A percentile compares a stretch with the other conserved stretches of the same genome.
Conservation (phyloP, 805 yeast species). For the Metschnikowia aberdeeniae region DNA sequence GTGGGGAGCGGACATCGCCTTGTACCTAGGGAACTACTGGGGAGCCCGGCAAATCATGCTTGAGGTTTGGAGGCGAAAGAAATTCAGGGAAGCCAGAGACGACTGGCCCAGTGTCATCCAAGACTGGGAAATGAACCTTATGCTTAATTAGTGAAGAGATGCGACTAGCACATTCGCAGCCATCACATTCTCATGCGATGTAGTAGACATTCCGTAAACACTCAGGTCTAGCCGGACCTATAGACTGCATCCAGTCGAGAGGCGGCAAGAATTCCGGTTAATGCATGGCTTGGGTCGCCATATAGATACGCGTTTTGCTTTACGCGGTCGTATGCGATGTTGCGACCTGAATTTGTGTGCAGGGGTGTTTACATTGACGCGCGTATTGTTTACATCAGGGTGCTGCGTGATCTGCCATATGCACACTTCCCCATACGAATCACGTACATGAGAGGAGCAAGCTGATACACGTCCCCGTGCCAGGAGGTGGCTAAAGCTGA, state of each 20-base stretch:
- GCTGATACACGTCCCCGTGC: neutral
- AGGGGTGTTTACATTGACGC: constrained; percentile 2
- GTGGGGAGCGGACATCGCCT: constrained; percentile 67
- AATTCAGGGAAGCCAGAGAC: constrained; percentile 52
- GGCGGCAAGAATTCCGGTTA: no score
- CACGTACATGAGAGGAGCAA: neutral
- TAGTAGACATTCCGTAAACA: no score
- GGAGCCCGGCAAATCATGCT: constrained; percentile 80
- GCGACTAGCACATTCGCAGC: neutral
- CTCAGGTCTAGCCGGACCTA: no score
- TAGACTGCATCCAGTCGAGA: no score
- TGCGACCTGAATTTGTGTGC: neutral
- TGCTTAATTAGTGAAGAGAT: constrained; percentile 45
- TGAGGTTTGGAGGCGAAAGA: constrained; percentile 79
- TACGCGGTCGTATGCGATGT: neutral
- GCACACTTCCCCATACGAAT: constrained; percentile 4
- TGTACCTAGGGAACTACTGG: constrained; percentile 69
- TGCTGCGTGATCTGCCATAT: neutral
- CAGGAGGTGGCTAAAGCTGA: constrained; percentile 1
- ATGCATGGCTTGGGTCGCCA: neutral
- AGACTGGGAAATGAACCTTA: constrained; percentile 83
- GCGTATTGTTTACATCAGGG: constrained; percentile 1
- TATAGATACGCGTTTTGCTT: neutral
- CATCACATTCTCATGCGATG: no score
- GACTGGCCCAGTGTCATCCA: constrained; percentile 76